These are phyloP conservation scores for Debaryomyces nepalensis DNA, from an alignment of 1,139 yeast species.

Conservation along the genomic window DNA sequence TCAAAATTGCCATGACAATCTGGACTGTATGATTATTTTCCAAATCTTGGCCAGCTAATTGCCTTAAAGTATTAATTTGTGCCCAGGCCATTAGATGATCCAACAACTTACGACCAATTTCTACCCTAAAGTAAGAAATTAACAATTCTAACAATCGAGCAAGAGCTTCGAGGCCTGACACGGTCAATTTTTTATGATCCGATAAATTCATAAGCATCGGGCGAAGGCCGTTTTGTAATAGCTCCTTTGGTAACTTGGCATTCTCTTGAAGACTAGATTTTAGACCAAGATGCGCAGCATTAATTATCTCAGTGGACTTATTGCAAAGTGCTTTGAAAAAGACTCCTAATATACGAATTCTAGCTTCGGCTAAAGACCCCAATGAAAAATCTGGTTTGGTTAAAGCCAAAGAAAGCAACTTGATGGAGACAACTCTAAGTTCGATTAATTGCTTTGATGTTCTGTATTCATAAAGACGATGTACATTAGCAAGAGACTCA, in stretches of 20 bases:
- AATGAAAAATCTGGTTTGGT: conserved; percentile 79
- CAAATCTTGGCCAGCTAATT: conserved; percentile 72
- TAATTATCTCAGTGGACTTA: conserved; percentile 82
- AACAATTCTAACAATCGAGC: conserved; percentile 84
- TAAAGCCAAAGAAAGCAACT: conserved; percentile 78
- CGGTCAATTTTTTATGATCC: conserved; percentile 88
- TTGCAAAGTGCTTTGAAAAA: conserved; percentile 93
- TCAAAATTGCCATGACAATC: conserved; percentile 86
- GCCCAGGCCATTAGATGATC: conserved; percentile 99
- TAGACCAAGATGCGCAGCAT: conserved; percentile 90
- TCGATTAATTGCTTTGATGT: conserved; percentile 88
- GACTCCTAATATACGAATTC: conserved; percentile 87
- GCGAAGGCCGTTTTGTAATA: conserved; percentile 88
- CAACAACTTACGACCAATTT: conserved; percentile 88
- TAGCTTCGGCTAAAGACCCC: conserved; percentile 78
- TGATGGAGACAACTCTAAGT: conserved; percentile 86
- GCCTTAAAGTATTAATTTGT: conserved; percentile 74
- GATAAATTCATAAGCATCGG: conserved; percentile 96
- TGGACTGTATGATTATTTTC: conserved; percentile 82
- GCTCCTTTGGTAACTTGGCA: conserved; percentile 88
- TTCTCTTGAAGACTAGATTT: conserved; percentile 84
- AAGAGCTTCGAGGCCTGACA: conserved; percentile 87
- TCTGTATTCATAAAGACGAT: conserved; percentile 80
- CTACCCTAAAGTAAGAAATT: conserved; percentile 93
- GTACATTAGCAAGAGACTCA: conserved; percentile 87